Conservation (phyloP, 1,284 basidiomycete genomes). For the Neolentinus lepideus region DNA sequence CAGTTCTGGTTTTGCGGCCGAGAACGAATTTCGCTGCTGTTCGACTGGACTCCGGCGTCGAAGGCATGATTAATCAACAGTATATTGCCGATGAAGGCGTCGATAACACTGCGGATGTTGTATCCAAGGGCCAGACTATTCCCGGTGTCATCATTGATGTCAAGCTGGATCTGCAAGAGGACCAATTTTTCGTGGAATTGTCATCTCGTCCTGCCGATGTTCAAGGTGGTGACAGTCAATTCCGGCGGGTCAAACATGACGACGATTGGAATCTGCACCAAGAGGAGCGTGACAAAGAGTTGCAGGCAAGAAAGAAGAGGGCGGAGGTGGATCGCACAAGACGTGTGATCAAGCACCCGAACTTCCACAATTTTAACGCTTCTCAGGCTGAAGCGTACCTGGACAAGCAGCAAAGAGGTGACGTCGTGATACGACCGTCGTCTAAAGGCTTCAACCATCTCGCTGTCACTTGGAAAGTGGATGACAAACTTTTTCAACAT, state of each 20-base stretch:
- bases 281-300: slow-evolving; percentile 65
- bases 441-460: slow-evolving; percentile 93
- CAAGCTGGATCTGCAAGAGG: slow-evolving; percentile 54
- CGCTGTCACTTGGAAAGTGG: slow-evolving; percentile 99
- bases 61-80: slow-evolving; percentile 70
- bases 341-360: slow-evolving; percentile 95
- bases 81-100: slow-evolving; percentile 53
- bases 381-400: slow-evolving; percentile 87
- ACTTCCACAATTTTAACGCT: slow-evolving; percentile 96
- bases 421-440: slow-evolving; percentile 93
- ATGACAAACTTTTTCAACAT: slow-evolving; percentile 94
- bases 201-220: slow-evolving; percentile 75
- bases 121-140: slow-evolving; percentile 75
- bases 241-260: slow-evolving; percentile 58
- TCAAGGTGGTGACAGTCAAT: slow-evolving; percentile 53
- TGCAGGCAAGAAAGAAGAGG: slow-evolving; percentile 79
- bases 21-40: slow-evolving; percentile 49
- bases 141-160: slow-evolving; percentile 77
- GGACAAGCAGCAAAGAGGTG: slow-evolving; percentile 87
- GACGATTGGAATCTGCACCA: slow-evolving; percentile 64
- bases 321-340: slow-evolving; percentile 73
- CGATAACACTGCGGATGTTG: slow-evolving; percentile 35
- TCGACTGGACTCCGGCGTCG: slow-evolving; percentile 88
- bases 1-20: slow-evolving; percentile 66
- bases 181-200: slow-evolving; percentile 69